Base-by-base conservation (phyloP, 106 monocot species). In the Ottelia alismoides region DNA sequence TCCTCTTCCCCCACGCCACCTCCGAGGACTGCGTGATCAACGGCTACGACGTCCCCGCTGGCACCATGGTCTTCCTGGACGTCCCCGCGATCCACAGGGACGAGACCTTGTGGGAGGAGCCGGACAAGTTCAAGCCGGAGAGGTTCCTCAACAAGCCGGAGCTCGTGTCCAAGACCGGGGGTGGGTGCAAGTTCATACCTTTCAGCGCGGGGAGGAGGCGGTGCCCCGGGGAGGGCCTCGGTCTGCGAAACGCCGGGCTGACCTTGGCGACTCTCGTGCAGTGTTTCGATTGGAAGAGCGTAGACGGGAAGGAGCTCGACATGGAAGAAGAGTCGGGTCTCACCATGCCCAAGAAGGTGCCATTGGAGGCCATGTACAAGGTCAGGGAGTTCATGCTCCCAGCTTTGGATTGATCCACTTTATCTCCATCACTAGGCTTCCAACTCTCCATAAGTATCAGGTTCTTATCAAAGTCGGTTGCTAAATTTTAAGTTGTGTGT, bases 231-330 rank as follows among this genome's bases (percentile, higher is more conserved):
- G n/a, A 82, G 16, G 58, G 66, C 1, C 65, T 82, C 1, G 77
- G 70, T 0, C 23, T 62, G 60, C 22, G 63, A 12, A 56, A 52
- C 55, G 58, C 67, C 2, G 65, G 57, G 25, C 46, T 77, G 54
- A 63, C 40, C 9, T 22, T 74, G 3, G 82, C 62, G 20, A 53
- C 70, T 1, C 0, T 82, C 66, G 56, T 77, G 2, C 82, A 77
- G 18, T 73, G 82, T 19, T 82, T 82, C 20, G 70, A 77, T 31
- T 82, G 73, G 76, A 60, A 55, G 27, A 70, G 74, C 1, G 29
- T 68, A 0, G 70, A 60, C 0, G 35, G 30, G 21, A 52, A 68
- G 16, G 55, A 71, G 46, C 78, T 71, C 29, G 78, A 78, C 59
- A 64, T 78, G 72, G 56, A 20, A 0, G 78, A 78, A 50, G 59